Evolutionary conservation across 441 rosid species (phyloP), one percentile per base, ranked within the genome.

Genomic region (Gossypium trilobum): DNA sequence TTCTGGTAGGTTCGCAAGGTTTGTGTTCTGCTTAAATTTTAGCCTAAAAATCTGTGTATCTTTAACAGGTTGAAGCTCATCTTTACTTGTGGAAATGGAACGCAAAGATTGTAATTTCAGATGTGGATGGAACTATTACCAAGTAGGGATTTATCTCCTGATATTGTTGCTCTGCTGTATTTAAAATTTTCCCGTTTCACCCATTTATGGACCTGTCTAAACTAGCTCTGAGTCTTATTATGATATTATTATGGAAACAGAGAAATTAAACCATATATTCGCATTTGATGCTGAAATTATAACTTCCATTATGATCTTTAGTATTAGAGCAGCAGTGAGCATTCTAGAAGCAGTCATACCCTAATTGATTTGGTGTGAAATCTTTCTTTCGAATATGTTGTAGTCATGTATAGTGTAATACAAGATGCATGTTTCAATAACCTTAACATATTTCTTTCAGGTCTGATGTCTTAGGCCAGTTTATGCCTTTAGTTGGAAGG

Each of bases 401-500:
- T 51, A 44, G 48, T 68, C 17, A 51, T 27, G 5, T 29, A 10
- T 69, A 69, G 5, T 54, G 57, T 16, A 13, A 33, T 20, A 17
- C 33, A 33, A 16, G 29, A 29, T 31, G 51, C 11, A 25, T 19
- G 17, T 69, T 69, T 54, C 67, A 58, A 75, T 73, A 75, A 72
- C 66, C 52, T 76, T 59, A 74, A 65, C 61, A 14, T 54, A 25
- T 82, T 54, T 74, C 33, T 77, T 82, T 72, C 85, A 92, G 98
- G 84, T 92, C 98, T 73, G 98, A 90, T 77, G 96, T 92, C 68
- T 81, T 92, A 52, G 98, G 98, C 76, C 97, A 92, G 79, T 87
- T 92, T 79, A 92, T 92, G 97, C 98, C 98, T 80, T 83, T 92
- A 85, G 94, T 92, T 74, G 98, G 98, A 75, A 90, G 84, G 78